Evolutionary conservation across 139 green algal genomes (phyloP).

Genomic region (Volvox africanus): DNA sequence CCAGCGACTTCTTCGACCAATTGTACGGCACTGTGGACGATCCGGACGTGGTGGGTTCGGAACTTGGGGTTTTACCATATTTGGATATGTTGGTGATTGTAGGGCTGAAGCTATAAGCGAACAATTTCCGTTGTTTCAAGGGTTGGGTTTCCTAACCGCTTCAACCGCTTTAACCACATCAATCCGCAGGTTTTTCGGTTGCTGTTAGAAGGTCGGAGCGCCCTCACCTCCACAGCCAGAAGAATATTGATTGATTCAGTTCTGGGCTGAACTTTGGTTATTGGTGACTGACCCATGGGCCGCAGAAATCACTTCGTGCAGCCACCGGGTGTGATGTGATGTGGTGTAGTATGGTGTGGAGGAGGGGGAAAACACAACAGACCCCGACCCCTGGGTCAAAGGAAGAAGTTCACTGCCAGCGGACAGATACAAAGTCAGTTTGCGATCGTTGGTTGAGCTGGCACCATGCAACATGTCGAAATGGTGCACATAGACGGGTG

Average conservation of each 20-base stretch:
- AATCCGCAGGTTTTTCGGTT: slow-evolving; percentile 6
- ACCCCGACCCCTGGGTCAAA: too few species aligned
- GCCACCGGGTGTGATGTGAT: too few species aligned
- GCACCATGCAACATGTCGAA: too few species aligned
- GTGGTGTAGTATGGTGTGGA: too few species aligned
- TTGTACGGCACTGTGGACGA: slow-evolving; percentile 43
- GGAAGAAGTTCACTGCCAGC: too few species aligned
- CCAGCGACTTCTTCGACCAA: slow-evolving; percentile 11
- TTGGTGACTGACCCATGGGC: too few species aligned
- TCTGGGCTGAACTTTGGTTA: neutral
- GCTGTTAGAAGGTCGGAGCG: slow-evolving; percentile 1
- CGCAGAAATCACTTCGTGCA: too few species aligned
- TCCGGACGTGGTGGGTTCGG: slow-evolving; percentile 10
- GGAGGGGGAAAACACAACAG: too few species aligned
- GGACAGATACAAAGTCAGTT: too few species aligned
- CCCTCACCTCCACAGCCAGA: slow-evolving; percentile 5
- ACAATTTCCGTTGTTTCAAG: neutral
- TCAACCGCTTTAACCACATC: neutral
- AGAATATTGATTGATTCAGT: neutral
- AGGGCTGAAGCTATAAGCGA: neutral
- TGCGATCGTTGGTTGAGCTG: too few species aligned
- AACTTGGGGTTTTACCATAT: neutral
- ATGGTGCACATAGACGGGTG: too few species aligned
- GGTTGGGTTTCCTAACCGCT: neutral
- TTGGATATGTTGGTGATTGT: neutral